A percentile compares a stretch with the other conserved stretches of the same genome.
These are phyloP conservation scores for Calonectria hawksworthii DNA, from an alignment of 2,329 filamentous ascomycete genomes.

Conservation along the genomic window DNA sequence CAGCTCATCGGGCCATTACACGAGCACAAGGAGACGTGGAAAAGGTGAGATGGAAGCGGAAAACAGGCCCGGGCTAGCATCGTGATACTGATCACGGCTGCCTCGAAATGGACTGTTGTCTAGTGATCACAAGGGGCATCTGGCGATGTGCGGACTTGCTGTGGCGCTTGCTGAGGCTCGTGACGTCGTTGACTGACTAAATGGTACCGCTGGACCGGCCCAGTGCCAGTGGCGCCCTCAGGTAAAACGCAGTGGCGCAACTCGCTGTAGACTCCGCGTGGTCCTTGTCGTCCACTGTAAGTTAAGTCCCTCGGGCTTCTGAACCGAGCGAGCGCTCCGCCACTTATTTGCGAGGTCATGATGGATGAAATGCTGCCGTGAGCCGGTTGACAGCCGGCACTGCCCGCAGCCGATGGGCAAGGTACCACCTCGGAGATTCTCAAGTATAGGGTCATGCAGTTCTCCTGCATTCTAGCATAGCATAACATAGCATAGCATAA, in stretches of 20 bases:
- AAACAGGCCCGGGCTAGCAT: not conserved
- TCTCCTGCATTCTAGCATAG: slow-evolving; percentile 17
- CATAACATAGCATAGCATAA: not conserved
- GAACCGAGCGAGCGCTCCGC: not conserved
- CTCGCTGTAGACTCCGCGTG: not conserved
- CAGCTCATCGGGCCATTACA: not conserved
- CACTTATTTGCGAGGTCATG: not conserved
- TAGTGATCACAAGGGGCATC: slow-evolving; percentile 25
- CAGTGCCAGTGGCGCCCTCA: not conserved
- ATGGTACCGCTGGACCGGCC: not conserved
- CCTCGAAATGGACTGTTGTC: slow-evolving; percentile 24
- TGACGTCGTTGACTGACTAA: slow-evolving; percentile 25
- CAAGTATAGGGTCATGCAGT: not conserved
- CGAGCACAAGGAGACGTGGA: not conserved
- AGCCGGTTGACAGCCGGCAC: not conserved
- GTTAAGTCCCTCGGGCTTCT: not conserved
- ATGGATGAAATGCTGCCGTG: not conserved
- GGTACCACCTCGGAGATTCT: not conserved
- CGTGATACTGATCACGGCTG: slow-evolving; percentile 20
- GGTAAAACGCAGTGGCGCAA: slow-evolving; percentile 13
- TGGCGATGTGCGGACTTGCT: slow-evolving; percentile 22
- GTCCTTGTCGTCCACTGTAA: not conserved
- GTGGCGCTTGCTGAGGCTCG: slow-evolving; percentile 18
- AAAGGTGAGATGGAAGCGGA: not conserved
- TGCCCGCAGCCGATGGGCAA: not conserved